A percentile compares a stretch with the other conserved stretches of the same genome.
Conservation (phyloP, 306 rosid genomes). For the Mimosa bimucronata region DNA sequence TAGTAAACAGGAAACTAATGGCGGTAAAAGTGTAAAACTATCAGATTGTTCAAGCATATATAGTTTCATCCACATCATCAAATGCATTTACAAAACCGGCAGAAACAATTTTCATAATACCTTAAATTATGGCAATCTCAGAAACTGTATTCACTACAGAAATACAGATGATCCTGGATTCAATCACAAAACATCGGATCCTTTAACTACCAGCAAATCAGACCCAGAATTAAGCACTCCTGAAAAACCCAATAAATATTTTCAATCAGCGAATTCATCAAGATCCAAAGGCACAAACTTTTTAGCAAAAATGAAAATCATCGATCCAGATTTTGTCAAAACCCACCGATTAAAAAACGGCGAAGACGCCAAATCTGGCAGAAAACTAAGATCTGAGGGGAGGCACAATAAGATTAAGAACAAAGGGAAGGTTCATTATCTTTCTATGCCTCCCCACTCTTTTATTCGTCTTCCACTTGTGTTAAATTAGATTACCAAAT, state of each 20-base stretch:
- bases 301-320: constrained; percentile 53
- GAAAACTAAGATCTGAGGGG: constrained; percentile 84
- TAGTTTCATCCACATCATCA: constrained; percentile 35
- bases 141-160: constrained; percentile 57
- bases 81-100: constrained; percentile 46
- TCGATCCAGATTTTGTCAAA: constrained; percentile 54
- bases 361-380: constrained; percentile 61
- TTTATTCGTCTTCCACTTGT: constrained; percentile 62
- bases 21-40: constrained; percentile 37
- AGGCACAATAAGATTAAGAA: constrained; percentile 77
- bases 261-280: constrained; percentile 43
- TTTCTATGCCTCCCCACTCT: constrained; percentile 68
- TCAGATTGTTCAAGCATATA: constrained; percentile 35
- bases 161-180: constrained; percentile 56
- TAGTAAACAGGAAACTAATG: constrained; percentile 38
- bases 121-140: constrained; percentile 49
- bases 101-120: constrained; percentile 51
- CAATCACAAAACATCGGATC: constrained; percentile 76
- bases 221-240: constrained; percentile 60
- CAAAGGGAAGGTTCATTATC: constrained; percentile 75
- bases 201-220: constrained; percentile 69
- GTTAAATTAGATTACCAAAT: constrained; percentile 62
- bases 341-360: constrained; percentile 72
- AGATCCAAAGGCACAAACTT: constrained; percentile 62
- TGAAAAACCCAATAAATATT: constrained; percentile 44